phyloP scores from a whole-genome alignment of 1,139 yeast genomes.

The Taiozyma onychis region DNA sequence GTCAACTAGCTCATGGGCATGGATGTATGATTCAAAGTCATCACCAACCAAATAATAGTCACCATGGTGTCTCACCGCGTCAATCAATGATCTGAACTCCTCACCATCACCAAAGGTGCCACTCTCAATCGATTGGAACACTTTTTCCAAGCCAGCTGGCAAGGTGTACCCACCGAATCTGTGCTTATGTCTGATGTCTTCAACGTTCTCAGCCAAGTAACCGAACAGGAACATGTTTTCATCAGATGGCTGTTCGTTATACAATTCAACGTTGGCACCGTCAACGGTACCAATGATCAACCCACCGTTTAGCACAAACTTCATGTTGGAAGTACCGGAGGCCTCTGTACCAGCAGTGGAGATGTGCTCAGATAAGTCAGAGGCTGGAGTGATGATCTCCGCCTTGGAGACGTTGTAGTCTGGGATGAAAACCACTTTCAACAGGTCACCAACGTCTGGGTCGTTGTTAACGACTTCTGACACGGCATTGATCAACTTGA shows the following conservation, averaged over 20 bases:
- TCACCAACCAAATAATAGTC: constrained; percentile 85
- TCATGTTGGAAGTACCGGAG: constrained; percentile 94
- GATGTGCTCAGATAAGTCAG: constrained; percentile 88
- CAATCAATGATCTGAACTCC: constrained; percentile 65
- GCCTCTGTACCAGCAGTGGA: constrained; percentile 99
- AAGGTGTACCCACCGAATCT: constrained; percentile 43
- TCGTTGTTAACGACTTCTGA: constrained; percentile 79
- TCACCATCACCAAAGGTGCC: constrained; percentile 70
- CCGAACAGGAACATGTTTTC: constrained; percentile 91
- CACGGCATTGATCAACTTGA: constrained; percentile 78
- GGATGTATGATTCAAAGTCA: constrained; percentile 82
- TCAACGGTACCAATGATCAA: constrained; percentile 93
- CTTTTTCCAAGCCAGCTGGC: constrained; percentile 53
- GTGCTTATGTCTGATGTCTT: constrained; percentile 75
- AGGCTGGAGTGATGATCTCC: constrained; percentile 84
- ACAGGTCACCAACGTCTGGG: constrained; percentile 61
- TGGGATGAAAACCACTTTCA: constrained; percentile 84
- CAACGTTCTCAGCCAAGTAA: constrained; percentile 84
- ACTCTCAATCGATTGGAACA: constrained; percentile 60
- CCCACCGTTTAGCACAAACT: constrained; percentile 91
- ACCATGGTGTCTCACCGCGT: constrained; percentile 65
- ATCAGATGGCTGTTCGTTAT: constrained; percentile 85
- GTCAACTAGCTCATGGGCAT: constrained; percentile 75
- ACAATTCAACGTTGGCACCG: constrained; percentile 91
- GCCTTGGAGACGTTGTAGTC: constrained; percentile 95